Percentiles rank a stretch among this genome's conserved stretches.
Conservation (phyloP, 1,139 yeast genomes). For the Yamadazyma pseudoaaseri region DNA sequence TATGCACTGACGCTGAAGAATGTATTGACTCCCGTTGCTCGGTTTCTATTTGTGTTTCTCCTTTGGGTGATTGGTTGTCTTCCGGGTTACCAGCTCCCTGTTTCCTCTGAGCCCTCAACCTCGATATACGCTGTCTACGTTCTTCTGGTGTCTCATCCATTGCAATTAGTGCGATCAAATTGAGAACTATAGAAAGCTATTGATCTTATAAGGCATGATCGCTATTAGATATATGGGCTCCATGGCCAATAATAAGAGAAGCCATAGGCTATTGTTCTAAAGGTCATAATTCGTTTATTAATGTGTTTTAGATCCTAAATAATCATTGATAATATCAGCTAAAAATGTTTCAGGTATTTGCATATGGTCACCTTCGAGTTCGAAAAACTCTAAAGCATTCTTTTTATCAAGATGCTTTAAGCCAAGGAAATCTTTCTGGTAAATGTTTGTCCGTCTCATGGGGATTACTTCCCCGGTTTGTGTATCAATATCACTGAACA, state of each 20-base stretch:
- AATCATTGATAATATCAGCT: slow-evolving; percentile 33
- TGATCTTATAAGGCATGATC: too few species aligned
- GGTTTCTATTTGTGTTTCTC: too few species aligned
- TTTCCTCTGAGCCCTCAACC: slow-evolving; percentile 2
- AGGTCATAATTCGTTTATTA: too few species aligned
- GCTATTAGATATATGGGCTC: too few species aligned
- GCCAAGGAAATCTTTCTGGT: slow-evolving; percentile 58
- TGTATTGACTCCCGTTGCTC: too few species aligned
- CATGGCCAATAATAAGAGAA: too few species aligned
- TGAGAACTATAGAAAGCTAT: too few species aligned
- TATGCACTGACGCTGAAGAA: too few species aligned
- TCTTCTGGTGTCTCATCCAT: slow-evolving; percentile 5
- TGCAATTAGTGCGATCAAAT: too few species aligned
- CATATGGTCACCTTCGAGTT: slow-evolving; percentile 69
- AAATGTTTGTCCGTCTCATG: slow-evolving; percentile 51
- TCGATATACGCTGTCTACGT: slow-evolving; percentile 5
- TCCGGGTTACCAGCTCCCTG: too few species aligned
- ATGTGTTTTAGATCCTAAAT: slow-evolving; percentile 28
- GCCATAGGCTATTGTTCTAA: too few species aligned
- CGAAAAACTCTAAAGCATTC: slow-evolving; percentile 45
- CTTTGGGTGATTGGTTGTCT: too few species aligned
- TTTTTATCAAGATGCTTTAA: slow-evolving; percentile 44
- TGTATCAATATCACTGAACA: slow-evolving; percentile 58
- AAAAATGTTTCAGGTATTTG: slow-evolving; percentile 52
- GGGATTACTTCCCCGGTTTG: slow-evolving; percentile 41